Conservation (phyloP, 805 yeast genomes). For the Metschnikowia lachancei region DNA sequence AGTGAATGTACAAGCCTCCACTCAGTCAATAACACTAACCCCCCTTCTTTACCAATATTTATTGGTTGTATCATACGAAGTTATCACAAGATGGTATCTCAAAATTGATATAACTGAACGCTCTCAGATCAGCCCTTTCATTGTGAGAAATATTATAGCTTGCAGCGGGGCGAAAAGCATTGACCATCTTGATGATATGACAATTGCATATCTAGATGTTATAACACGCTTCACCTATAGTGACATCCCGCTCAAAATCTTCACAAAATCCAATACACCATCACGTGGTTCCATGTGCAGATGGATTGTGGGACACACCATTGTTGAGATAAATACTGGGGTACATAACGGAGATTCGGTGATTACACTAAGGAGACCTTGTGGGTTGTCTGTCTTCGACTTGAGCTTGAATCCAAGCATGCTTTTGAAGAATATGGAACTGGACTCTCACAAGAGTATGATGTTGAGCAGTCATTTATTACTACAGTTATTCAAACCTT, state of each 20-base stretch:
- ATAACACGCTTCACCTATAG: conserved; percentile 64
- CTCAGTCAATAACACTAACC: conserved; percentile 43
- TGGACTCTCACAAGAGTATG: conserved; percentile 16
- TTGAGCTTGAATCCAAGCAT: conserved; percentile 38
- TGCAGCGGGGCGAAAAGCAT: conserved; percentile 24
- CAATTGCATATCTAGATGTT: conserved; percentile 64
- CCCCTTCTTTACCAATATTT: conserved; percentile 59
- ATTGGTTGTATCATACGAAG: conserved; percentile 60
- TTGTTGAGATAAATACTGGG: conserved; percentile 57
- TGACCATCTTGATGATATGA: conserved; percentile 46
- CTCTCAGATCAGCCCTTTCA: conserved; percentile 56
- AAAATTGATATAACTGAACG: conserved; percentile 60
- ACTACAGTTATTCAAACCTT: conserved; percentile 49
- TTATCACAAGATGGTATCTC: conserved; percentile 70
- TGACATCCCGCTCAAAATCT: conserved; percentile 54
- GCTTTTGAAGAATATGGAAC: conserved; percentile 1
- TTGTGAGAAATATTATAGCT: conserved; percentile 53
- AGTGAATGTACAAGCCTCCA: conserved; percentile 55
- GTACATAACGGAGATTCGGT: conserved; percentile 49
- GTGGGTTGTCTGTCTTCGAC: conserved; percentile 54
- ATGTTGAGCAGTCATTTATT: conserved; percentile 43
- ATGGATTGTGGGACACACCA: conserved; percentile 62
- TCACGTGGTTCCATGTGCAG: conserved; percentile 24
- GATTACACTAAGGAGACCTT: conserved; percentile 59
- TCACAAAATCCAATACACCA: conserved; percentile 8